Evolutionary conservation across 352 stramenopile species (phyloP).

Genomic region (Phytopythium delawarense): DNA sequence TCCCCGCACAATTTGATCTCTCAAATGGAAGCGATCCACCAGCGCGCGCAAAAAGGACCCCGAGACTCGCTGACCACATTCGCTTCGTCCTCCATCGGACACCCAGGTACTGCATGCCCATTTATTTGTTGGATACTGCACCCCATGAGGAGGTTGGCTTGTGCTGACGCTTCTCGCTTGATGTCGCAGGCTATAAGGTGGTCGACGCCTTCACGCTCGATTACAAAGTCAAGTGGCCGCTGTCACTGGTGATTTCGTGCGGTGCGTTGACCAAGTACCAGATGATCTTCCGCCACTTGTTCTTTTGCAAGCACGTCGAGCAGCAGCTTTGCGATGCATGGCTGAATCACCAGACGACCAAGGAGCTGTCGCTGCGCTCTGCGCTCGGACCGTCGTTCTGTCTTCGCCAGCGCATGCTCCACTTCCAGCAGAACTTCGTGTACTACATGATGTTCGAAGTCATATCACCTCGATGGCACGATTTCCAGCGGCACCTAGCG

Average conservation of each 20-base stretch:
- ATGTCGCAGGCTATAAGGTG: slow-evolving; percentile 71
- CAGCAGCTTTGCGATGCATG: slow-evolving; percentile 93
- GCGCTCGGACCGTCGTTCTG: slow-evolving; percentile 92
- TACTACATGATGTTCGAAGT: slow-evolving; percentile 99
- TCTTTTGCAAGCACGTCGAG: slow-evolving; percentile 99
- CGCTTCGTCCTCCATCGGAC: slow-evolving; percentile 57
- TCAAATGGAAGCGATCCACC: slow-evolving; percentile 92
- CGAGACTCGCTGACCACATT: slow-evolving; percentile 73
- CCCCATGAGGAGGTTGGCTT: background rate
- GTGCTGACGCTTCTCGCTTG: background rate
- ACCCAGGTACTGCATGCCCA: slow-evolving; percentile 20
- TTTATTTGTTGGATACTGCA: slow-evolving; percentile 3
- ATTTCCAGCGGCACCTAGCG: slow-evolving; percentile 83
- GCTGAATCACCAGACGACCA: slow-evolving; percentile 94
- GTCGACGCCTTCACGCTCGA: slow-evolving; percentile 97
- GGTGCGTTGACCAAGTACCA: slow-evolving; percentile 96
- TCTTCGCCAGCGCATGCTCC: slow-evolving; percentile 97
- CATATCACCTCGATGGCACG: slow-evolving; percentile 91
- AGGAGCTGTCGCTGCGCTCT: slow-evolving; percentile 85
- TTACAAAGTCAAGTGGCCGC: slow-evolving; percentile 95
- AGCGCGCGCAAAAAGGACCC: slow-evolving; percentile 60
- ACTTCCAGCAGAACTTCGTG: slow-evolving; percentile 98
- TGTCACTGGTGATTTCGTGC: slow-evolving; percentile 96
- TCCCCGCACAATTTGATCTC: slow-evolving; percentile 87
- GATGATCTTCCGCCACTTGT: slow-evolving; percentile 98